phyloP scores from a whole-genome alignment of 345 rosid species.

The Crucihimalaya himalaica region DNA sequence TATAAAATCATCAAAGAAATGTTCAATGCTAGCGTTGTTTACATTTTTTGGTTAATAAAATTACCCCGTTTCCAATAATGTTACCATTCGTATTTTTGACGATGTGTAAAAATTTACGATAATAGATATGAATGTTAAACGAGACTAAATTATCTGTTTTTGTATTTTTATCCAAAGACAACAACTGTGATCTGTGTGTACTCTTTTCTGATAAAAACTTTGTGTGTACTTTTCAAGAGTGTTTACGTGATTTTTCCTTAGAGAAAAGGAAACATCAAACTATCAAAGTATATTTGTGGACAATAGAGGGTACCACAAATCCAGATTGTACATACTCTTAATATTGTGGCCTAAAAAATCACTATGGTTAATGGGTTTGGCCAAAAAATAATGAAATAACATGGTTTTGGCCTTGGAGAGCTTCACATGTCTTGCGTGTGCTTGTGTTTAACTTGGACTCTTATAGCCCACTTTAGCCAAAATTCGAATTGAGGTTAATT shows the following conservation, averaged over 20 bases:
- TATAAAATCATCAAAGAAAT: too few relatives aligned
- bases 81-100: too few relatives aligned
- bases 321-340: background rate
- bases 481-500: background rate
- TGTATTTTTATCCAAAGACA: background rate
- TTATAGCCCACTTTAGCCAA: conserved; percentile 1
- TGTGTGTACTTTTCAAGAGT: background rate
- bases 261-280: too few relatives aligned
- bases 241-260: background rate
- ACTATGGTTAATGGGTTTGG: background rate
- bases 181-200: background rate
- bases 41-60: background rate
- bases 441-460: background rate
- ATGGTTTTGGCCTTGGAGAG: background rate
- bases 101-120: too few relatives aligned
- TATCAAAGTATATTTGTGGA: background rate
- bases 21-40: background rate
- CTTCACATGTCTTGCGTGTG: background rate
- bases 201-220: too few relatives aligned
- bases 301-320: background rate
- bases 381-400: background rate
- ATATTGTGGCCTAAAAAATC: background rate
- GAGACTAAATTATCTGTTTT: background rate
- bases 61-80: background rate
- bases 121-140: too few relatives aligned